Percentiles rank a stretch among this genome's conserved stretches.
phyloP scores from a whole-genome alignment of 1,139 yeast species.

The Yamadazyma dushanensis region DNA sequence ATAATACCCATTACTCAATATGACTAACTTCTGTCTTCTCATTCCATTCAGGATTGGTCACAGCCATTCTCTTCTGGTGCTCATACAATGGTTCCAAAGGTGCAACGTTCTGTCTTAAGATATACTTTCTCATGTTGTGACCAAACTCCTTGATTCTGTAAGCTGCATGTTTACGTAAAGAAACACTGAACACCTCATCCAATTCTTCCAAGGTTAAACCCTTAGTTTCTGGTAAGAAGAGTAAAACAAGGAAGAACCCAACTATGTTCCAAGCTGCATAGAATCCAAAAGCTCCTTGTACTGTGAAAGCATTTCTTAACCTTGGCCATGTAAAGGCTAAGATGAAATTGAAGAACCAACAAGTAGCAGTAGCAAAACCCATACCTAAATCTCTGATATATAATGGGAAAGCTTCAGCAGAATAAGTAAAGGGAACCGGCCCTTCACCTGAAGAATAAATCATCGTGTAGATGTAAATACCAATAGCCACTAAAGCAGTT shows the following conservation, averaged over 20 bases:
- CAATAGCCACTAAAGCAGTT: constrained; percentile 64
- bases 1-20: constrained; percentile 30
- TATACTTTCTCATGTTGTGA: constrained; percentile 43
- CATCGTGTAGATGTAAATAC: constrained; percentile 71
- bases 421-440: constrained; percentile 87
- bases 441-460: constrained; percentile 88
- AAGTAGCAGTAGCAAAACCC: constrained; percentile 80
- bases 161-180: constrained; percentile 52
- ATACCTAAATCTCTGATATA: constrained; percentile 85
- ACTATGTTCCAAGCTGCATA: constrained; percentile 85
- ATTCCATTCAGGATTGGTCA: constrained; percentile 60
- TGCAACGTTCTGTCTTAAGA: constrained; percentile 42
- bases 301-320: constrained; percentile 59
- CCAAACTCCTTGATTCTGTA: constrained; percentile 51
- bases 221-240: constrained; percentile 71
- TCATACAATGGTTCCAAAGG: constrained; percentile 56
- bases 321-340: constrained; percentile 86
- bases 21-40: constrained; percentile 55
- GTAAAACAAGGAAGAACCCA: constrained; percentile 68
- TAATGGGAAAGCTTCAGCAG: constrained; percentile 82
- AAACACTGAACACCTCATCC: constrained; percentile 67
- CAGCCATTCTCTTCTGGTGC: constrained; percentile 55
- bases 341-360: constrained; percentile 84
- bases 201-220: constrained; percentile 69
- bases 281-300: constrained; percentile 87